Percentiles rank a stretch among this genome's conserved stretches.
These are phyloP conservation scores for Colletotrichum sp. DNA, from an alignment of 2,329 filamentous ascomycete species.

Conservation along the genomic window DNA sequence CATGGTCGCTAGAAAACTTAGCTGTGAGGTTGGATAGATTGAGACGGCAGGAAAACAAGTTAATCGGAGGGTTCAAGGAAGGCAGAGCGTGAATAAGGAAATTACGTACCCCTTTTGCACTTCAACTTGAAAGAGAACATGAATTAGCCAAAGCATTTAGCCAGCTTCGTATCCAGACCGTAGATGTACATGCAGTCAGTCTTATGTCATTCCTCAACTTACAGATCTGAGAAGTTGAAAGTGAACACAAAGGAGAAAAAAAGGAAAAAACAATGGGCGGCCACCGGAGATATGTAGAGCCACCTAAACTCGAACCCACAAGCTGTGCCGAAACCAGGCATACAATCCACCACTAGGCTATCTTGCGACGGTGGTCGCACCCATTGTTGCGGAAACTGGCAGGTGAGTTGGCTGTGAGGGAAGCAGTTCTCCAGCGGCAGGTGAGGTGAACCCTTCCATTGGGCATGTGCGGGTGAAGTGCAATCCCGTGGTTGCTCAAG, in stretches of 20 bases:
- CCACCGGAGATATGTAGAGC: neutral
- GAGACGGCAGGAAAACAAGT: neutral
- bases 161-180: neutral
- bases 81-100: neutral
- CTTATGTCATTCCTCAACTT: neutral
- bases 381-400: neutral
- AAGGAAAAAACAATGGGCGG: neutral
- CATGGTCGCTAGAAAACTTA: constrained; percentile 22
- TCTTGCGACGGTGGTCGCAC: neutral
- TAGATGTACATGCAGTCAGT: neutral
- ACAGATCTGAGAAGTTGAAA: neutral
- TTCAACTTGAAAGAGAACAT: neutral
- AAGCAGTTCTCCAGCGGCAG: neutral
- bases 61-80: neutral
- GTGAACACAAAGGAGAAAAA: too few species aligned
- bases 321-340: neutral
- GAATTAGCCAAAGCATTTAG: rapidly evolving
- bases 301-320: neutral
- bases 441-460: neutral
- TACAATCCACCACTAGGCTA: neutral
- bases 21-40: neutral
- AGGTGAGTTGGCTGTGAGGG: neutral
- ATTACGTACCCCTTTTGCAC: neutral
- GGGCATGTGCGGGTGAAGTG: neutral
- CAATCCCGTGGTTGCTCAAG: neutral